These are phyloP conservation scores for Lathyrus sativus DNA, from an alignment of 306 rosid genomes.

Conservation along the genomic window DNA sequence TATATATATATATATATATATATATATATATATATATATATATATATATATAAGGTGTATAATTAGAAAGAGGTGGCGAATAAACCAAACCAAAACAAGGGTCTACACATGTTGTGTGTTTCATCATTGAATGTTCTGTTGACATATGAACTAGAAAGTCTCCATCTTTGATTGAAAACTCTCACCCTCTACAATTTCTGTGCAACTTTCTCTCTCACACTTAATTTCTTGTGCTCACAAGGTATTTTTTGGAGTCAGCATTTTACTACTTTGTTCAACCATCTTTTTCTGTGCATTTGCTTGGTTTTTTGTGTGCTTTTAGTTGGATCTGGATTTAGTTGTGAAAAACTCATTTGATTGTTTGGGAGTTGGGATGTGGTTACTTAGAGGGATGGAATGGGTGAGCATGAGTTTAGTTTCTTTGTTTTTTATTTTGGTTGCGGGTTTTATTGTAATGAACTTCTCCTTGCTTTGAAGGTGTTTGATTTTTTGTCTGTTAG, in stretches of 20 bases:
- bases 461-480: constrained; percentile 25
- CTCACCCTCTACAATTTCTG: constrained; percentile 1
- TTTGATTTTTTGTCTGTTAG: constrained; percentile 1
- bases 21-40: no score
- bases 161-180: background rate
- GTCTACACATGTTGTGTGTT: background rate
- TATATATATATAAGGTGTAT: background rate
- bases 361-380: constrained; percentile 28
- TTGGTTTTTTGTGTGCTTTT: constrained; percentile 30
- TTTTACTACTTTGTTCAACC: background rate
- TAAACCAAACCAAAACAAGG: constrained; percentile 16
- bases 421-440: constrained; percentile 1
- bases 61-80: no score
- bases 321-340: constrained; percentile 48
- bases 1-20: no score
- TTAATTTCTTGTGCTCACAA: constrained; percentile 28
- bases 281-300: constrained; percentile 42
- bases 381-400: constrained; percentile 33
- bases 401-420: constrained; percentile 36
- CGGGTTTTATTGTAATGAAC: constrained; percentile 15
- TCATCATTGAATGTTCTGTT: background rate
- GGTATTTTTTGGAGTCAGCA: constrained; percentile 44
- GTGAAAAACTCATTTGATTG: constrained; percentile 20
- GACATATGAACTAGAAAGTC: background rate
- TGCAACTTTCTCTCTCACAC: constrained; percentile 15